Percentiles rank a stretch among this genome's conserved stretches.
phyloP scores from a whole-genome alignment of 768 basidiomycete species.

The Leccinum rimulosum region DNA sequence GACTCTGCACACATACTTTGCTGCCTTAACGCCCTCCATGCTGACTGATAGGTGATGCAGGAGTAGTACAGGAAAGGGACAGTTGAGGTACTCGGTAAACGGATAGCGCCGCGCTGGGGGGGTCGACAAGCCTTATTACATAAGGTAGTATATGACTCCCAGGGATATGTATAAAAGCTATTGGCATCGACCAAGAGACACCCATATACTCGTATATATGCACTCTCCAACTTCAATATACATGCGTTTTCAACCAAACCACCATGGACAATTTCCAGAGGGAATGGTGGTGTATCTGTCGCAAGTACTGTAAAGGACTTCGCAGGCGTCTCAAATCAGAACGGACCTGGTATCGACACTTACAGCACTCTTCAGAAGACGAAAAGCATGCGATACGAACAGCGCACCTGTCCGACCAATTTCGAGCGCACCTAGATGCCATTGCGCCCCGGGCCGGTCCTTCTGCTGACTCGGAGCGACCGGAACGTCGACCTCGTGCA shows the following conservation, averaged over 20 bases:
- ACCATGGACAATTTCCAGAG: too few relatives aligned
- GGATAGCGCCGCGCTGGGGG: background rate
- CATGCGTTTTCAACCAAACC: too few relatives aligned
- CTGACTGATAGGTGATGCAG: background rate
- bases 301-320: background rate
- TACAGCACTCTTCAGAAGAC: background rate
- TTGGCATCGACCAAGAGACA: too few relatives aligned
- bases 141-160: too few relatives aligned
- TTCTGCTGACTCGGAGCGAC: too few relatives aligned
- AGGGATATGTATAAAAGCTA: too few relatives aligned
- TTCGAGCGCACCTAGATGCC: too few relatives aligned
- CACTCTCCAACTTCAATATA: too few relatives aligned
- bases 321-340: background rate
- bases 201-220: too few relatives aligned
- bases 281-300: background rate
- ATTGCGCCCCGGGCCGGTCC: too few relatives aligned
- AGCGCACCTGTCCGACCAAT: background rate
- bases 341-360: background rate
- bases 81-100: background rate
- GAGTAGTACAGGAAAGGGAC: background rate
- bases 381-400: background rate
- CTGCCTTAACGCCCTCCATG: slow-evolving; percentile 33
- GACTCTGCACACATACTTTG: slow-evolving; percentile 28
- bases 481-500: too few relatives aligned
- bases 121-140: slow-evolving; percentile 1